phyloP scores from a whole-genome alignment of 345 rosid genomes.

The Gossypium arboreum region DNA sequence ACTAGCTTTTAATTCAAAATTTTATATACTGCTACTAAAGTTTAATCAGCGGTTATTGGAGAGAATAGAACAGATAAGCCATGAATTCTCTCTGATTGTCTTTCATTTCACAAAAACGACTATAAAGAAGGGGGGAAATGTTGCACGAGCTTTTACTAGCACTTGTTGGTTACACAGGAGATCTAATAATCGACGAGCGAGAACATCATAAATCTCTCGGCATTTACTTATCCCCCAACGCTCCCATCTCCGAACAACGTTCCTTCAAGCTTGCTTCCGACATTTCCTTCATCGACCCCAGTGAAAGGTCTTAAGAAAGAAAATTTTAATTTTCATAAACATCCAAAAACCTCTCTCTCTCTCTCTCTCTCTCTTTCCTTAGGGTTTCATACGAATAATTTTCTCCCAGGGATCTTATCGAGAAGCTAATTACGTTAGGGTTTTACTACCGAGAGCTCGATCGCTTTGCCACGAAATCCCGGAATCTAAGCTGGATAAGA shows the following conservation, averaged over 20 bases:
- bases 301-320: conserved; percentile 54
- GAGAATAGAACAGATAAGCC: background rate
- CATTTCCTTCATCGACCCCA: conserved; percentile 78
- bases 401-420: conserved; percentile 68
- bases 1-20: conserved; percentile 7
- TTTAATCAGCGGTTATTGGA: background rate
- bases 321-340: background rate
- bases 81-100: conserved; percentile 9
- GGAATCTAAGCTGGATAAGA: conserved; percentile 85
- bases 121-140: conserved; percentile 28
- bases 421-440: conserved; percentile 74
- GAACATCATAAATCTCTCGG: conserved; percentile 64
- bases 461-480: conserved; percentile 64
- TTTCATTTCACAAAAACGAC: background rate
- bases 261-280: conserved; percentile 88
- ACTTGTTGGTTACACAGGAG: conserved; percentile 87
- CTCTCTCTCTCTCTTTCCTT: background rate
- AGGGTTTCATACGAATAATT: background rate
- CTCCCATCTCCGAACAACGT: conserved; percentile 59
- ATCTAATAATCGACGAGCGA: conserved; percentile 81
- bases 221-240: conserved; percentile 47
- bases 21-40: background rate
- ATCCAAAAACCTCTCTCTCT: background rate
- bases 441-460: conserved; percentile 93
- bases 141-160: conserved; percentile 85